A percentile compares a stretch with the other conserved stretches of the same genome.
phyloP scores from a whole-genome alignment of 208 protist species.

The Acanthamoeba lenticulata region DNA sequence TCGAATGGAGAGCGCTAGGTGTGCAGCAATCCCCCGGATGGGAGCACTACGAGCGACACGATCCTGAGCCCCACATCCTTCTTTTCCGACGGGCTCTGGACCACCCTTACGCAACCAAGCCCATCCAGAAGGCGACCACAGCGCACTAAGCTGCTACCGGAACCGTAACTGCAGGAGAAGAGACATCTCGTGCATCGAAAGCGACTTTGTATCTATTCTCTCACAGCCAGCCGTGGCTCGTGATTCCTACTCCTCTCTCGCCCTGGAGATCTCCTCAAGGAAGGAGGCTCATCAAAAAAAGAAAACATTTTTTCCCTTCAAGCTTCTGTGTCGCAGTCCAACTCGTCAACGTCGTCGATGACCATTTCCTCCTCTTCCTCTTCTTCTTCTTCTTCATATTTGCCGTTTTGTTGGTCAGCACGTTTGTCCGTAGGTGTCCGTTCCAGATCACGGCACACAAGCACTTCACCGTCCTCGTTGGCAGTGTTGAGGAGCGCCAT shows the following conservation, averaged over 20 bases:
- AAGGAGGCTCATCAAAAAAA: background rate
- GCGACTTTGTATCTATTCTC: background rate
- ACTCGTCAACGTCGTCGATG: background rate
- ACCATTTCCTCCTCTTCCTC: constrained; percentile 33
- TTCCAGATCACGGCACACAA: too few species aligned
- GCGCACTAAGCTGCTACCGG: background rate
- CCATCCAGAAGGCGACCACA: background rate
- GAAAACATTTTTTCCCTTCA: background rate
- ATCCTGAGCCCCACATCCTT: constrained; percentile 96
- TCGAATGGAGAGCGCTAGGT: constrained; percentile 96
- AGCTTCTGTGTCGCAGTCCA: background rate
- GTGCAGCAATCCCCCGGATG: constrained; percentile 98
- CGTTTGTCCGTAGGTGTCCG: background rate
- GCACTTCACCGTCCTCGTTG: background rate
- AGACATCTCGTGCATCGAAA: background rate
- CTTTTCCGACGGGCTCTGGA: constrained; percentile 92
- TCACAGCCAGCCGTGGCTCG: background rate
- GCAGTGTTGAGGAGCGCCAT: background rate
- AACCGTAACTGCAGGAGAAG: constrained; percentile 4
- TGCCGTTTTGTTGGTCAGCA: background rate
- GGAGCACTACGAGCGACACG: constrained; percentile 98
- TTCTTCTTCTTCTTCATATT: background rate
- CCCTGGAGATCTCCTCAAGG: background rate
- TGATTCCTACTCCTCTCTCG: background rate
- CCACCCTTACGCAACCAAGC: constrained; percentile 57